A percentile compares a stretch with the other conserved stretches of the same genome.
Evolutionary conservation across 495 filamentous ascomycete genomes (phyloP).

Genomic region (Talaromyces nanjingensis): DNA sequence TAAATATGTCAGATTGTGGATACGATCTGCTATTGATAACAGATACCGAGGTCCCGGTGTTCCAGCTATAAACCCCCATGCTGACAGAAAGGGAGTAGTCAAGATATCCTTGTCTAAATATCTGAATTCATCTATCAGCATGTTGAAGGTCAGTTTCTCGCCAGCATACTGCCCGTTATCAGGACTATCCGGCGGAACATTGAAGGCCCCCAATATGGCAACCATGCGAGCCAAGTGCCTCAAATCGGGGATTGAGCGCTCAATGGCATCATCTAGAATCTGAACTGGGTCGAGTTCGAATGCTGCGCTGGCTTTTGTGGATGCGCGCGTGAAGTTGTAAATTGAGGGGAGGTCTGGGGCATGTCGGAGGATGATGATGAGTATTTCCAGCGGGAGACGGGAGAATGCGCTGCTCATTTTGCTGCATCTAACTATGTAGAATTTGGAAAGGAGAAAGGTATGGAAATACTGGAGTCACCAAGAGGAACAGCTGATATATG

Average conservation of each 20-base stretch:
- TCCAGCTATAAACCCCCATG: constrained; percentile 1
- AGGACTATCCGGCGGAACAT: neutral
- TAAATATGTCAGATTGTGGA: no score
- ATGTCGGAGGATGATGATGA: neutral
- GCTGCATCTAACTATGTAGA: no score
- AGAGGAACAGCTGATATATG: no score
- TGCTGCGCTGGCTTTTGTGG: neutral
- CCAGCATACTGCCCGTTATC: no score
- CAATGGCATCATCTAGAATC: no score
- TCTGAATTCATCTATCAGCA: no score
- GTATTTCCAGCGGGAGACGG: neutral
- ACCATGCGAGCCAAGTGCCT: neutral
- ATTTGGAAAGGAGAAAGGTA: no score
- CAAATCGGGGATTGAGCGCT: no score
- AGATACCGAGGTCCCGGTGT: constrained; percentile 5
- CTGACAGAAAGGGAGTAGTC: neutral
- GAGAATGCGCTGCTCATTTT: neutral
- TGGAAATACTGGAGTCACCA: no score
- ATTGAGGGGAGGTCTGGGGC: neutral
- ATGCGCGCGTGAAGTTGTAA: neutral
- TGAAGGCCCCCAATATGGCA: neutral
- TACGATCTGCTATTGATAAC: no score
- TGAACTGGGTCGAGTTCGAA: no score
- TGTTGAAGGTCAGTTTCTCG: no score
- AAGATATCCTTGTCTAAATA: neutral